Percentiles rank a stretch among this genome's conserved stretches.
Evolutionary conservation across 2,329 filamentous ascomycete genomes (phyloP).

Genomic region (Botrytis medusae): DNA sequence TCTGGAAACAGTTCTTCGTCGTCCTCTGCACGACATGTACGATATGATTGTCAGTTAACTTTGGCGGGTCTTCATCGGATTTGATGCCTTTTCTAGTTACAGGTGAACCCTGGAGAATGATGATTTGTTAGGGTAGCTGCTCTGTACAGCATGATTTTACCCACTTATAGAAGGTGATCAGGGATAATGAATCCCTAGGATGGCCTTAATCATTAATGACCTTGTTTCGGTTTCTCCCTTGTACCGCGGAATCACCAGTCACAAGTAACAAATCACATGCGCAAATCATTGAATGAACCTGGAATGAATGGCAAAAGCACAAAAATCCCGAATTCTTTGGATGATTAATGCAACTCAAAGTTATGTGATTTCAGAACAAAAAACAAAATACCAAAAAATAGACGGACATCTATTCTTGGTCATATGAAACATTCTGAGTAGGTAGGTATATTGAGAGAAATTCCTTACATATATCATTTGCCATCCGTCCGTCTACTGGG

Average conservation of each 20-base stretch:
- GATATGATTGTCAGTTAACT: not conserved
- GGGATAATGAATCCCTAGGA: not conserved
- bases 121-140: not conserved
- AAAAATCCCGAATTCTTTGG: not conserved
- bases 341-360: not conserved
- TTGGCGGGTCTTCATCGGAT: slow-evolving; percentile 2
- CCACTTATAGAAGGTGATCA: not conserved
- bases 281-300: not conserved
- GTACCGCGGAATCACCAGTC: not conserved
- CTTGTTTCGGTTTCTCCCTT: not conserved
- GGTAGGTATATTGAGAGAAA: not conserved
- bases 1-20: not conserved
- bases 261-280: not conserved
- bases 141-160: not conserved
- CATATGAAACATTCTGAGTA: slow-evolving; percentile 14
- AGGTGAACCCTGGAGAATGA: not conserved
- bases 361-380: not conserved
- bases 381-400: not conserved
- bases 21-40: not conserved
- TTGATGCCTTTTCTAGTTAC: not conserved
- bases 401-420: not conserved
- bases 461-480: not conserved
- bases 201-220: not conserved
- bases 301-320: not conserved
- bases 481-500: not conserved